These are phyloP conservation scores for Tetrahymena elliotti DNA, from an alignment of 73 alveolate species.

Conservation along the genomic window DNA sequence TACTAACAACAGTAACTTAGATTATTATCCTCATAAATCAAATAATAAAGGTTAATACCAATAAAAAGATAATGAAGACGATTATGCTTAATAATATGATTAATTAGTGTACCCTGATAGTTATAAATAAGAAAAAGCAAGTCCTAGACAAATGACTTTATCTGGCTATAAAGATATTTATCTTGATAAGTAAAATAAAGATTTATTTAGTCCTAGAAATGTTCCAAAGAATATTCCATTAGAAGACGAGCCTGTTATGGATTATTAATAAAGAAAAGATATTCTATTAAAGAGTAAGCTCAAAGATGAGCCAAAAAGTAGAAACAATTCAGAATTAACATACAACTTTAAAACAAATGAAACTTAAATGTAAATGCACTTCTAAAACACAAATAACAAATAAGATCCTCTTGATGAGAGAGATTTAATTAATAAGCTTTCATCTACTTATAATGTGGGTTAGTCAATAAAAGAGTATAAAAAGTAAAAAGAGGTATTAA, in stretches of 20 bases:
- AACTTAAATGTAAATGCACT: background rate
- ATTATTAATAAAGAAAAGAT: background rate
- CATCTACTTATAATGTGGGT: background rate
- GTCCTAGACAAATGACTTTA: background rate
- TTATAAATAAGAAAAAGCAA: background rate
- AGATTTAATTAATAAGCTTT: background rate
- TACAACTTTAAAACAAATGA: background rate
- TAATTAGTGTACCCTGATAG: background rate
- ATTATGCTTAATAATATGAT: background rate
- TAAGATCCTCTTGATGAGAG: background rate
- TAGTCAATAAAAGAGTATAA: background rate
- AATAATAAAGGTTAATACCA: background rate
- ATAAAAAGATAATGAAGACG: background rate
- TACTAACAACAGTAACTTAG: background rate
- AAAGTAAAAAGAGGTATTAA: background rate
- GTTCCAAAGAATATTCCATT: background rate
- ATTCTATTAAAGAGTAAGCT: background rate
- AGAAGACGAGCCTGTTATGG: background rate
- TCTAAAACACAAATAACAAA: background rate
- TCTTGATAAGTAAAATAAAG: background rate
- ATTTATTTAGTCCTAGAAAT: background rate
- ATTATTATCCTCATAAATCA: background rate
- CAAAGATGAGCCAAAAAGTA: background rate
- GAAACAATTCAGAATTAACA: background rate
- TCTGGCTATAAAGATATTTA: background rate